phyloP scores from a whole-genome alignment of 805 yeast genomes.

The Wilhelminamyces savonicus region DNA sequence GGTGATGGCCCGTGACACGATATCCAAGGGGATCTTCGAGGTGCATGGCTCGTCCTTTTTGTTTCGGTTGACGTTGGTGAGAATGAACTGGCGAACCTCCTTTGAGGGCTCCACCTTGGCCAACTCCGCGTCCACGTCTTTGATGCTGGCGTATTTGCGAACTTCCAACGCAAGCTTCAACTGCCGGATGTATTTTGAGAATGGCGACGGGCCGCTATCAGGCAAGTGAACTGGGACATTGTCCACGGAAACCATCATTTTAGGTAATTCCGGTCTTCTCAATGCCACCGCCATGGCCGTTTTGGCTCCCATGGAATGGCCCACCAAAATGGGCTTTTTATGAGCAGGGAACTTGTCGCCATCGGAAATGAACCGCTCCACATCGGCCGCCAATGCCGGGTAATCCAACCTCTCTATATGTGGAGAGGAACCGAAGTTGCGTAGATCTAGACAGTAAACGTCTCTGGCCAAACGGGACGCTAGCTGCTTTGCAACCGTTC shows the following conservation, averaged over 20 bases:
- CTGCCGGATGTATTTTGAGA: conserved; percentile 61
- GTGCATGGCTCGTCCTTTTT: conserved; percentile 33
- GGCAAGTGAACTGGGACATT: conserved; percentile 77
- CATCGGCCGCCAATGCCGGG: conserved; percentile 77
- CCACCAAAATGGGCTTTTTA: conserved; percentile 56
- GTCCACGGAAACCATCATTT: conserved; percentile 71
- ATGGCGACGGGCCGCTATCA: conserved; percentile 41
- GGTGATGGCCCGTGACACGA: conserved; percentile 60
- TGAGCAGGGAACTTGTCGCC: conserved; percentile 21
- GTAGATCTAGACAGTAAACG: conserved; percentile 65
- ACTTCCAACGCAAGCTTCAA: conserved; percentile 52
- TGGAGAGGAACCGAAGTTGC: conserved; percentile 94
- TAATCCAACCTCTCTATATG: conserved; percentile 68
- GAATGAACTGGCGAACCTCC: conserved; percentile 67
- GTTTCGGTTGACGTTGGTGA: conserved; percentile 57
- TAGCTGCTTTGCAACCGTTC: conserved; percentile 66
- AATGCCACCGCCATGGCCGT: conserved; percentile 84
- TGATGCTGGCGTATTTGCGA: conserved; percentile 39
- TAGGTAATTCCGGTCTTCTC: conserved; percentile 55
- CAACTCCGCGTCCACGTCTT: conserved; percentile 64
- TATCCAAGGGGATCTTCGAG: conserved; percentile 65
- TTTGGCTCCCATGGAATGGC: conserved; percentile 93
- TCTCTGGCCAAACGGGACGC: conserved; percentile 45
- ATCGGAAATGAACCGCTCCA: conserved; percentile 60
- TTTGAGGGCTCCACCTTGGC: conserved; percentile 54